Base-by-base conservation (phyloP, 768 basidiomycete genomes). In the Butyriboletus loyo region DNA sequence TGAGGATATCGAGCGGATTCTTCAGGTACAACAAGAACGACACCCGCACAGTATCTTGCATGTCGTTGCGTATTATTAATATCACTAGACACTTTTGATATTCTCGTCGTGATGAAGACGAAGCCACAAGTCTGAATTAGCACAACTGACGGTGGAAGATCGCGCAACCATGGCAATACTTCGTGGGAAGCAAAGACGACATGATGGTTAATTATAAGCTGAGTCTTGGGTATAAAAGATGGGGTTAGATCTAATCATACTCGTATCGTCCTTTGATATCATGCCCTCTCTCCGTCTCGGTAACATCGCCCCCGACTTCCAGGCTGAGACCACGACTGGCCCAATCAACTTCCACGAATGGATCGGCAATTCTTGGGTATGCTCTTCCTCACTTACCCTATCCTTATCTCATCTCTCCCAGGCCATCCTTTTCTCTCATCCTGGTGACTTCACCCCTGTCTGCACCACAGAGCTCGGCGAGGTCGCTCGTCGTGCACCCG, bases 401-500 rank as follows among this genome's bases (percentile, higher is more conserved):
- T 24, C 22, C n/a, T 6, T 47, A 34, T 27, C 22, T 10, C 49
- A 43, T 24, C 41, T 56, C 27, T 24, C 30, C n/a, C 52, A 91
- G 90, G 88, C 79, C 45, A 73, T 93, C 68, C 79, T 98, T 51
- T 98, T 98, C 82, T 96, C 93, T 28, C 94, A 97, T 72, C 93
- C 93, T 1, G 94, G 88, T 39, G 88, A 92, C 66, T 92, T 92
- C 67, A 90, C 89, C n/a, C 89, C 89, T 44, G 87, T 95, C 47
- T 94, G 91, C 81, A 95, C 97, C 43, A 99, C 97, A 49, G 97
- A 98, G 76, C 87, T 98, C 34, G 94, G 92, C 46, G 96, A 97
- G 69, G 94, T 97, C 39, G 88, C 97, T 45, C 86, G 92, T 57
- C 89, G 91, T 54, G 80, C 83, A 13, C 75, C 76, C 15, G 95